Evolutionary conservation across 202 grass and related monocot species (phyloP).

Genomic region (Eragrostis tef): DNA sequence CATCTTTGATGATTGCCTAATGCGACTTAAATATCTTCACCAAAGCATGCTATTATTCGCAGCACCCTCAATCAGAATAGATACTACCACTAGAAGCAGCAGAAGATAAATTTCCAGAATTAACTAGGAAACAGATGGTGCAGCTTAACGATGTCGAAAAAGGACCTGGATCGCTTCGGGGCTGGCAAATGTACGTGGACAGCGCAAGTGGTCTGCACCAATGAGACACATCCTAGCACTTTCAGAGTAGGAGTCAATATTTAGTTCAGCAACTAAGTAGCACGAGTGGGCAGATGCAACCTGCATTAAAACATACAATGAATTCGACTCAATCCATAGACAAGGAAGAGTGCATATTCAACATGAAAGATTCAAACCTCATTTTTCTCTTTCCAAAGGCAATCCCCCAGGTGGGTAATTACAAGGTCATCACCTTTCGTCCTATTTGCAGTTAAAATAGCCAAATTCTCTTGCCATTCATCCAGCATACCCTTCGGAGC

Average conservation of each 20-base stretch:
- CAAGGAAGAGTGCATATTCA: slow-evolving; percentile 25
- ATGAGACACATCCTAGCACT: slow-evolving; percentile 89
- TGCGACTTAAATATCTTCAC: slow-evolving; percentile 1
- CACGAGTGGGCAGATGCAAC: slow-evolving; percentile 90
- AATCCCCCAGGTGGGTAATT: slow-evolving; percentile 92
- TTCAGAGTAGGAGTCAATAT: slow-evolving; percentile 84
- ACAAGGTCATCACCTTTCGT: slow-evolving; percentile 89
- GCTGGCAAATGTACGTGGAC: slow-evolving; percentile 78
- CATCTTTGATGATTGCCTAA: slow-evolving; percentile 23
- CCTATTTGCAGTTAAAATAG: slow-evolving; percentile 88
- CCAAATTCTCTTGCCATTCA: slow-evolving; percentile 94
- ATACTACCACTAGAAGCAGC: background rate
- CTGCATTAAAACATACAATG: slow-evolving; percentile 54
- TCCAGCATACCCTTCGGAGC: slow-evolving; percentile 70
- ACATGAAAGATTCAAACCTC: slow-evolving; percentile 62
- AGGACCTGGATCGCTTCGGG: slow-evolving; percentile 91
- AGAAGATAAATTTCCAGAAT: background rate
- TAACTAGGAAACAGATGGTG: slow-evolving; percentile 2
- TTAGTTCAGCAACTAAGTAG: slow-evolving; percentile 90
- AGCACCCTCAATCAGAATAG: background rate
- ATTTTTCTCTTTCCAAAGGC: slow-evolving; percentile 94
- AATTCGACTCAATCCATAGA: slow-evolving; percentile 19
- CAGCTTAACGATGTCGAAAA: background rate
- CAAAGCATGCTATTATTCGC: slow-evolving; percentile 14
- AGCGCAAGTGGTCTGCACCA: slow-evolving; percentile 84